Conservation (phyloP, 2,329 filamentous ascomycete species). For the Tolypocladium amazonense region DNA sequence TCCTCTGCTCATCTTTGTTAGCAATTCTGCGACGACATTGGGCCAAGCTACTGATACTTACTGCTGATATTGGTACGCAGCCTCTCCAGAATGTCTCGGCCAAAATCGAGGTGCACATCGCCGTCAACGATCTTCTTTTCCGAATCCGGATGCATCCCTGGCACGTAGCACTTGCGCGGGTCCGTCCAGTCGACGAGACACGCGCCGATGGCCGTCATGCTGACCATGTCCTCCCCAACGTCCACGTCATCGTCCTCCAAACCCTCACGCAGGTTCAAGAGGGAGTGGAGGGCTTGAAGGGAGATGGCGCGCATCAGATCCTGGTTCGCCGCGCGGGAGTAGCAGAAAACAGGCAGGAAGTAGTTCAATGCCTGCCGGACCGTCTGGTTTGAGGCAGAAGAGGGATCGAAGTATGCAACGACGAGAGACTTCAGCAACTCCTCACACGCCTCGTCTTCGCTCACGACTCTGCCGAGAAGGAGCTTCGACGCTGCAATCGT, state of each 20-base stretch:
- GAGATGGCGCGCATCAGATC: slow-evolving; percentile 67
- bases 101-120: slow-evolving; percentile 72
- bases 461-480: slow-evolving; percentile 69
- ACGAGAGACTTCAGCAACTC: slow-evolving; percentile 79
- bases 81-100: slow-evolving; percentile 65
- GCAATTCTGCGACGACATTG: not conserved
- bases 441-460: slow-evolving; percentile 52
- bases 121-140: slow-evolving; percentile 58
- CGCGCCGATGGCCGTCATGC: slow-evolving; percentile 65
- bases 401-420: slow-evolving; percentile 80
- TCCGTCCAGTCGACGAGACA: slow-evolving; percentile 94
- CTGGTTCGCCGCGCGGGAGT: slow-evolving; percentile 73
- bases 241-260: slow-evolving; percentile 68
- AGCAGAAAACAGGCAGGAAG: slow-evolving; percentile 91
- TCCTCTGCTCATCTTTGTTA: slow-evolving; percentile 46
- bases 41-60: slow-evolving; percentile 30
- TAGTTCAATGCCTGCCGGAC: slow-evolving; percentile 84
- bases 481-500: slow-evolving; percentile 78
- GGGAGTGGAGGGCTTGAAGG: slow-evolving; percentile 62
- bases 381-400: slow-evolving; percentile 67
- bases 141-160: slow-evolving; percentile 37
- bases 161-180: slow-evolving; percentile 63
- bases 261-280: slow-evolving; percentile 62
- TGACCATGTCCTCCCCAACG: slow-evolving; percentile 67
- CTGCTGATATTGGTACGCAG: slow-evolving; percentile 56